Base-by-base conservation (phyloP, 805 yeast species). In the Torulaspora quercuum region DNA sequence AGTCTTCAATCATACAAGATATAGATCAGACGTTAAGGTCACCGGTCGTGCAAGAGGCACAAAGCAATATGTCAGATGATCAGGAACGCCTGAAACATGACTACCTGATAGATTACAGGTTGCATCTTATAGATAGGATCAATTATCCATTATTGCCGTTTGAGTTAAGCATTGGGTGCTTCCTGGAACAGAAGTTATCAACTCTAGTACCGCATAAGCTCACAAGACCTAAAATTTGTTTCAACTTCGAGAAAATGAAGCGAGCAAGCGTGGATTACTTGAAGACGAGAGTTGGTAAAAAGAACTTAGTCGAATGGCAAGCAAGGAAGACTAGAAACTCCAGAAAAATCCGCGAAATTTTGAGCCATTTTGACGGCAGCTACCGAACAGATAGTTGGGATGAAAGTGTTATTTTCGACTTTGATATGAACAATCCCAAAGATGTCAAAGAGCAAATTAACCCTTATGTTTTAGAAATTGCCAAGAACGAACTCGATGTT, bases 251-350 rank as follows among this genome's bases (percentile, higher is more conserved):
- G 2, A 42, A 27, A 13, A 50, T 48, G 35, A 39, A 29, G 4
- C 34, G 26, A 20, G 37, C 41, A 9, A 40, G 45, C 14, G 29
- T 48, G 3, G 26, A 35, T 14, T 52, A 37, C 33, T 16, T 51
- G 11, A 42, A 41, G 17, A 40, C 54, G 1, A 49, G 57, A 33
- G 21, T 35, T 6, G 21, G 14, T 7, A 35, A 29, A 11, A 34
- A 39, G 4, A 21, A 23, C 16, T 16, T 6, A 13, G 7, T 14
- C 36, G 45, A 35, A 8, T 39, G 38, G 13, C 24, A 36, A 14
- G 22, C 41, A 1, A 46, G 61, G 16, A 52, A 45, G 38, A 55
- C 62, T 3, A 57, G 62, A 41, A 55, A 53, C 31, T 47, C 56
- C 0, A 48, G 46, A 15, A 53, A 45, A 26, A 29, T 53, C 2